Percentiles rank a stretch among this genome's conserved stretches.
Evolutionary conservation across 2,329 filamentous ascomycete species (phyloP).

Genomic region (Aureobasidium sp.): DNA sequence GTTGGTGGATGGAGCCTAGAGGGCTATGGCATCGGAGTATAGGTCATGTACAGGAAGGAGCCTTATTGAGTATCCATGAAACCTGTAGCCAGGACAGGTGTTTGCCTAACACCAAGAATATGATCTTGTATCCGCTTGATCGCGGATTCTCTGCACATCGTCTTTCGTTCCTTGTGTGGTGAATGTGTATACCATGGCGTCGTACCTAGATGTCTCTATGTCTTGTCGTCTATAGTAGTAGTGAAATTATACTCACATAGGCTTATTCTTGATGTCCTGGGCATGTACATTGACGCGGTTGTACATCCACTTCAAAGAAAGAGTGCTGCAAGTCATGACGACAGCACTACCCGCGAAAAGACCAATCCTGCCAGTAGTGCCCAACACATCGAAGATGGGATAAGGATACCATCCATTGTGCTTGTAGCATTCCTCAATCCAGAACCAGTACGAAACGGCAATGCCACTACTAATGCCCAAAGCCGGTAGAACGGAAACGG

Average conservation of each 20-base stretch:
- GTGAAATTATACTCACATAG: background rate
- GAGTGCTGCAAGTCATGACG: conserved; percentile 63
- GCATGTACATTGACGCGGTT: conserved; percentile 51
- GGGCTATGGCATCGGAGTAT: conserved; percentile 1
- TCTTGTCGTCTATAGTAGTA: background rate
- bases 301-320: conserved; percentile 61
- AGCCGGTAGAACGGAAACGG: conserved; percentile 50
- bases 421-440: conserved; percentile 64
- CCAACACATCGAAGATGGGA: conserved; percentile 66
- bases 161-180: background rate
- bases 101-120: conserved; percentile 1
- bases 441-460: conserved; percentile 64
- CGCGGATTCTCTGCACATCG: background rate
- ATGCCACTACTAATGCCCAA: conserved; percentile 49
- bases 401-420: conserved; percentile 74
- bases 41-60: background rate
- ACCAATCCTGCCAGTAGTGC: conserved; percentile 53
- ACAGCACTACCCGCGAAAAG: conserved; percentile 56
- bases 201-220: background rate
- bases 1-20: background rate
- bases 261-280: conserved; percentile 13
- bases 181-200: background rate
- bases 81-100: background rate
- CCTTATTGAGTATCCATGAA: background rate
- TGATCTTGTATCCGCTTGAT: background rate